Evolutionary conservation across 495 filamentous ascomycete species (phyloP).

Genomic region (Aspergillus egyptiacus): DNA sequence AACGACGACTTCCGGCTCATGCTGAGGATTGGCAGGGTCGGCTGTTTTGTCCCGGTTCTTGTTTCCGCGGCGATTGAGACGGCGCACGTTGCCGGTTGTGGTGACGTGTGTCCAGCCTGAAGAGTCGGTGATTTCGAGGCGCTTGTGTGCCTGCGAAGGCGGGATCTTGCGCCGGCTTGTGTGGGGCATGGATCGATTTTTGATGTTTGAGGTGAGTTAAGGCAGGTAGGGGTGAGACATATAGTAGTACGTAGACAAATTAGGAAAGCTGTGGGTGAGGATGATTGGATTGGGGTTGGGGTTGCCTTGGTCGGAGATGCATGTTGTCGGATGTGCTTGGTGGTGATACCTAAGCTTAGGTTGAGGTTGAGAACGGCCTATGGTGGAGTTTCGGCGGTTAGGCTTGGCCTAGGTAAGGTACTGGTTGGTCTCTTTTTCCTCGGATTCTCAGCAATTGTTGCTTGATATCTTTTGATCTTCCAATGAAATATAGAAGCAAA

Average conservation of each 20-base stretch:
- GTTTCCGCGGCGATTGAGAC: conserved; percentile 7
- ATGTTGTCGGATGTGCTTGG: conserved; percentile 4
- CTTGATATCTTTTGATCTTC: too few species aligned
- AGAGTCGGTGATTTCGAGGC: conserved; percentile 40
- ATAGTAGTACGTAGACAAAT: not conserved
- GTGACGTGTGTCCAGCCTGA: conserved; percentile 55
- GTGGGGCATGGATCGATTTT: conserved; percentile 38
- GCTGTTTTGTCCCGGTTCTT: not conserved
- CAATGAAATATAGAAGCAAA: too few species aligned
- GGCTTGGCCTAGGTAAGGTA: too few species aligned
- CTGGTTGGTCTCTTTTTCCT: too few species aligned
- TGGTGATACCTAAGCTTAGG: conserved; percentile 6
- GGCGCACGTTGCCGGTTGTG: conserved; percentile 23
- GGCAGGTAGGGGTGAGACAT: not conserved
- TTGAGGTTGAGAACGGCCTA: too few species aligned
- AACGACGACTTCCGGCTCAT: not conserved
- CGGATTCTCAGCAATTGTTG: too few species aligned
- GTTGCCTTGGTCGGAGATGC: not conserved
- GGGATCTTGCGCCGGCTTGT: conserved; percentile 36
- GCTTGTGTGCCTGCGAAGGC: conserved; percentile 31
- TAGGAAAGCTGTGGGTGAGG: not conserved
- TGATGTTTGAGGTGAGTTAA: not conserved
- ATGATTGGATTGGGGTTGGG: not conserved
- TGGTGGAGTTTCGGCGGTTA: not conserved
- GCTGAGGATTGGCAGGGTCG: too few species aligned